Base-by-base conservation (phyloP, 495 filamentous ascomycete species). In the Penicillium samsonianum region DNA sequence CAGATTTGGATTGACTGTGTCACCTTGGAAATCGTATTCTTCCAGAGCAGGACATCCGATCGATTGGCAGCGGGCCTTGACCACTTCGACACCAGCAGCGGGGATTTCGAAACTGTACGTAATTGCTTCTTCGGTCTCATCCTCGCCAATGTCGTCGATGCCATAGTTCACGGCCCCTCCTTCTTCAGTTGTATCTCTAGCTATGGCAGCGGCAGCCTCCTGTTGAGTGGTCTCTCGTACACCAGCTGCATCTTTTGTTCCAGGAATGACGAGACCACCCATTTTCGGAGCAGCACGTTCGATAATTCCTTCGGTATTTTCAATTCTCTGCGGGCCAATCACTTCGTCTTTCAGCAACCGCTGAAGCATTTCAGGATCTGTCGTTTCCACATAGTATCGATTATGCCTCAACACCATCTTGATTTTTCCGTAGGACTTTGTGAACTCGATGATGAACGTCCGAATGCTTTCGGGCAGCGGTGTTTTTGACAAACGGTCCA, bases 21-120 rank as follows among this genome's bases (percentile, higher is more conserved):
- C 95, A 60, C 93, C 93, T n/a, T 92, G 83, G 70, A 97, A 98
- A 67, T 98, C 95, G 71, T 99, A 98, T 70, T 99, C 94, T 71
- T 97, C 95, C 28, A 97, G 78, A 26, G 96, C 87, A 5, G 93
- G 95, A 61, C 88, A 89, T 17, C 85, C 86, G 41, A 99, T 85
- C 16, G 90, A 87, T 52, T 94, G 84, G 67, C 94, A 97, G 49
- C 89, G 86, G 67, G 93, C 93, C 71, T 95, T 90, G 4, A 98
- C 92, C 5, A 78, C 78, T 73, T 97, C 91, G 19, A 96, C 90
- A 31, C 81, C 82, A 46, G 81, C 78, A 42, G 87, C 84, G 3
- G 81, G 80, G 60, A 99, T 96, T 68, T 98, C 89, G 65, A 99
- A 96, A n/a, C 91, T 89, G 71, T 97, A 93, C 8, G 96, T 90